Evolutionary conservation across 768 basidiomycete species (phyloP).

Genomic region (Boletus rufocinnamomeus): DNA sequence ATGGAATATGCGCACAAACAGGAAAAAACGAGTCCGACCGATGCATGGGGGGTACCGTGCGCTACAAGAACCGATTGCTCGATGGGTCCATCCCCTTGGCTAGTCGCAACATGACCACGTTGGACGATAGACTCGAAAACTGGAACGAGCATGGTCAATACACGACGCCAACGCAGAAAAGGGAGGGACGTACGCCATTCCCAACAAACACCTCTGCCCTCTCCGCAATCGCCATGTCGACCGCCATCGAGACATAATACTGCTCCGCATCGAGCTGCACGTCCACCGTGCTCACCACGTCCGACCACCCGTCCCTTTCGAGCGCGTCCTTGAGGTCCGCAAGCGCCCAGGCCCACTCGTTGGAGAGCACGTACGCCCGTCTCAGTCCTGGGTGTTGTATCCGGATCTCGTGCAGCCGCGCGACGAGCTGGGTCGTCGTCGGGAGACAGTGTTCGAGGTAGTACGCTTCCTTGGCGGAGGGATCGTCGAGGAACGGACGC

Average conservation of each 20-base stretch:
- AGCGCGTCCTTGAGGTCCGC: constrained; percentile 41
- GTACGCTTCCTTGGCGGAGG: constrained; percentile 9
- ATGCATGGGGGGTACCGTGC: too few species aligned
- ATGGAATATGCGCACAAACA: too few species aligned
- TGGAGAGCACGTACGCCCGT: constrained; percentile 53
- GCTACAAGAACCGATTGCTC: constrained; percentile 45
- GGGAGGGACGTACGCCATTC: constrained; percentile 49
- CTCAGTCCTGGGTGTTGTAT: constrained; percentile 31
- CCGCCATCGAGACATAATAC: constrained; percentile 48
- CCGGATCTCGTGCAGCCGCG: constrained; percentile 38
- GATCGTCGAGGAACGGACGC: constrained; percentile 6
- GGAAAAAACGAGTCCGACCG: too few species aligned
- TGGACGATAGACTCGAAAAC: constrained; percentile 54
- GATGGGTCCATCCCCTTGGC: constrained; percentile 43
- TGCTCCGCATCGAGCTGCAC: constrained; percentile 48
- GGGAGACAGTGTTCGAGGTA: constrained; percentile 42
- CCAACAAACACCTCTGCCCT: constrained; percentile 61
- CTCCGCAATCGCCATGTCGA: constrained; percentile 63
- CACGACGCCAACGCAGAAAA: background rate
- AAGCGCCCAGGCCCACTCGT: constrained; percentile 49
- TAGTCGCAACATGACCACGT: constrained; percentile 49
- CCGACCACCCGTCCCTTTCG: constrained; percentile 50
- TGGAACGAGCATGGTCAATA: background rate
- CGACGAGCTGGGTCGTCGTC: constrained; percentile 42
- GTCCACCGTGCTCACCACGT: constrained; percentile 45